These are phyloP conservation scores for Paramecium pentaurelia DNA, from an alignment of 73 alveolate species.

Conservation along the genomic window DNA sequence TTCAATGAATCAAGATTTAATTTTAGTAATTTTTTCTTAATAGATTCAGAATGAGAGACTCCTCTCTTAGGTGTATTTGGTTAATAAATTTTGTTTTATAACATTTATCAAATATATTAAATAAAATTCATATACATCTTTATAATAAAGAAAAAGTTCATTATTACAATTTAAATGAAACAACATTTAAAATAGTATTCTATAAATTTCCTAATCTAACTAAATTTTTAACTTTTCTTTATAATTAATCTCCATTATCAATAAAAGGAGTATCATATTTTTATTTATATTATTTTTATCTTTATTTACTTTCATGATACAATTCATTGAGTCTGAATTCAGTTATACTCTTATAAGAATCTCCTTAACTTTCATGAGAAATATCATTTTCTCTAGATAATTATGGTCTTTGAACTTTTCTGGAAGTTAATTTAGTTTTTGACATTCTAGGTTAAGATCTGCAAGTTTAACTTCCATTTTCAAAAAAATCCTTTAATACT, in stretches of 20 bases:
- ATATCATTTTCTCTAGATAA: not conserved
- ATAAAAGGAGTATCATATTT: not conserved
- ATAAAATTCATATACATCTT: not conserved
- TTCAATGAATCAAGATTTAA: not conserved
- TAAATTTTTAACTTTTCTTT: slow-evolving; percentile 14
- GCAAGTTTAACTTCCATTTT: not conserved
- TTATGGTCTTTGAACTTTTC: not conserved
- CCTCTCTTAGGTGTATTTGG: slow-evolving; percentile 1
- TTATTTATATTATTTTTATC: slow-evolving; percentile 22
- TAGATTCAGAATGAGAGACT: not conserved
- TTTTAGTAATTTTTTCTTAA: not conserved
- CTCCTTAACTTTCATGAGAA: slow-evolving; percentile 3
- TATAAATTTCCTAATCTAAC: slow-evolving; percentile 25
- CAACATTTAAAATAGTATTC: not conserved
- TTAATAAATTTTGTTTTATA: slow-evolving; percentile 21
- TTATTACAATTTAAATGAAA: not conserved
- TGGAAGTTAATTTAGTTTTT: not conserved
- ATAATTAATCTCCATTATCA: slow-evolving; percentile 30
- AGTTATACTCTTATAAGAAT: slow-evolving; percentile 22
- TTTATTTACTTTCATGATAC: slow-evolving; percentile 27
- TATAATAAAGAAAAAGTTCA: not conserved
- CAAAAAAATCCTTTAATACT: not conserved
- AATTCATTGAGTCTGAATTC: slow-evolving; percentile 38
- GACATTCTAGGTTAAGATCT: not conserved
- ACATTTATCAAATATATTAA: not conserved